A percentile compares a stretch with the other conserved stretches of the same genome.
Conservation (phyloP, 352 stramenopile genomes). For the Globisporangium heterothallicum region DNA sequence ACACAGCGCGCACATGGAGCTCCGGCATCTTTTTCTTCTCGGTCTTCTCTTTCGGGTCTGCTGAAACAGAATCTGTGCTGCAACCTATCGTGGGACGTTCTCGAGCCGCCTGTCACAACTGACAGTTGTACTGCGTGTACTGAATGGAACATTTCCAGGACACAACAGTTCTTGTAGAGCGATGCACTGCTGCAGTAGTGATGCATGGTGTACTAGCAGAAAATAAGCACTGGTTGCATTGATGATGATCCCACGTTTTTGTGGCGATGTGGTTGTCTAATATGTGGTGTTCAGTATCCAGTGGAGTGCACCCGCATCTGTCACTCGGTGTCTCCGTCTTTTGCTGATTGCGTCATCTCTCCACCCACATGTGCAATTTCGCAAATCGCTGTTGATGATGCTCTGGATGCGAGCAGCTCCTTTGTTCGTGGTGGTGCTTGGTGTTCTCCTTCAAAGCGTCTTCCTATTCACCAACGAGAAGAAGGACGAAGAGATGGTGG, state of each 20-base stretch:
- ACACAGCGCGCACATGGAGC: constrained; percentile 74
- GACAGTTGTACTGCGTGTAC: too few species aligned
- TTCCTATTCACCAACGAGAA: constrained; percentile 6
- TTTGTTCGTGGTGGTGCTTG: constrained; percentile 8
- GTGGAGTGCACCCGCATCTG: background rate
- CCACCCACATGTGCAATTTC: background rate
- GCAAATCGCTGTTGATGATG: background rate
- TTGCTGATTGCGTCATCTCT: background rate
- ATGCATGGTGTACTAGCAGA: background rate
- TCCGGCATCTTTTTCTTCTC: constrained; percentile 33
- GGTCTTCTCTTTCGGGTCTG: background rate
- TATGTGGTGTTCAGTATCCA: background rate
- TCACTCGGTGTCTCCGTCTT: background rate
- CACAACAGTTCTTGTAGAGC: background rate
- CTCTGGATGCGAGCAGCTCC: background rate
- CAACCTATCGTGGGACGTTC: too few species aligned
- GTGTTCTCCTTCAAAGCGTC: background rate
- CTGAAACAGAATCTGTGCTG: background rate
- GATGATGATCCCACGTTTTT: background rate
- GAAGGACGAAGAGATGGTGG: constrained; percentile 30
- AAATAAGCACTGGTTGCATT: background rate
- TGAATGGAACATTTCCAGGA: background rate
- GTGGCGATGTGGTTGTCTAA: background rate
- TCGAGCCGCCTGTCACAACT: background rate
- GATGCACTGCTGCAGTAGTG: background rate